Conservation (phyloP, 257 asterid species). For the Solanum rostratum region DNA sequence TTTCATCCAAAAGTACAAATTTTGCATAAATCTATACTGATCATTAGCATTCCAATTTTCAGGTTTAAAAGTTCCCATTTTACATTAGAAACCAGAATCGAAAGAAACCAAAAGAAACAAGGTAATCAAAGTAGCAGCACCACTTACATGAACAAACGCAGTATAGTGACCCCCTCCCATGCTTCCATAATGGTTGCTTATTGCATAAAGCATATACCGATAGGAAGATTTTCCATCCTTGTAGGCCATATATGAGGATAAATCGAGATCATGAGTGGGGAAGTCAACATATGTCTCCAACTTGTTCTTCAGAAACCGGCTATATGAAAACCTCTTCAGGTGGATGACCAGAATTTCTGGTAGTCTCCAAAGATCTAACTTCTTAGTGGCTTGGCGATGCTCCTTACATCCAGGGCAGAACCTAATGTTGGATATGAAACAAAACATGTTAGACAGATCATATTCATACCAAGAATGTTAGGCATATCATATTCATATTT, state of each 20-base stretch:
- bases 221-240: constrained; percentile 39
- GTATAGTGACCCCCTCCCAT: constrained; percentile 95
- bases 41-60: not conserved
- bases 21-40: not conserved
- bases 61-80: not conserved
- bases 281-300: constrained; percentile 79
- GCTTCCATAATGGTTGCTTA: constrained; percentile 88
- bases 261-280: constrained; percentile 71
- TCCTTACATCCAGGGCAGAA: constrained; percentile 78
- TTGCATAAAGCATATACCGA: constrained; percentile 73
- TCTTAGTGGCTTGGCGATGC: constrained; percentile 86
- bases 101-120: not conserved
- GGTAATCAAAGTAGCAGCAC: not conserved
- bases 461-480: not conserved
- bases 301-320: constrained; percentile 60
- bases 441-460: constrained; percentile 10
- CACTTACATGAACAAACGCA: constrained; percentile 74
- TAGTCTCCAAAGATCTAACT: constrained; percentile 89
- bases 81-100: not conserved
- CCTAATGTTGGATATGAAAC: constrained; percentile 26
- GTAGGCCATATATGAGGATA: constrained; percentile 48
- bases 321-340: constrained; percentile 84
- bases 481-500: constrained; percentile 1
- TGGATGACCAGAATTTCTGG: constrained; percentile 87
- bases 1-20: not conserved